Percentiles rank a stretch among this genome's conserved stretches.
Conservation (phyloP, 2,329 filamentous ascomycete genomes). For the Thelonectria blattea region DNA sequence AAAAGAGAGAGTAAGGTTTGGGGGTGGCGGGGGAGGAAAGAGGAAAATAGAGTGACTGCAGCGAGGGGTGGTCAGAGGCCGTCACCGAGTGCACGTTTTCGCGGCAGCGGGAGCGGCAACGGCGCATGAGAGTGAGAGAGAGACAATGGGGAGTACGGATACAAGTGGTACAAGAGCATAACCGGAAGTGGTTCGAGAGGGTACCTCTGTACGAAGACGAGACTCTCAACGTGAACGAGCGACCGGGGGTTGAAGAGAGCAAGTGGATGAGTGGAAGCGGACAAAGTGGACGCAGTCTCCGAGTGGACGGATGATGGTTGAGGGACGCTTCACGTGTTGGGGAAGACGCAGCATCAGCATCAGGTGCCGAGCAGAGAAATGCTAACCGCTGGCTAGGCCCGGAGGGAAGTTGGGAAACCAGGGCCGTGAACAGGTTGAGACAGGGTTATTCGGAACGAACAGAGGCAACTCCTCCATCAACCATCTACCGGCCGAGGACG, state of each 20-base stretch:
- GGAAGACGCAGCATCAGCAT: conserved; percentile 16
- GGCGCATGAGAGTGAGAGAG: neutral
- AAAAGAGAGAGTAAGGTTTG: conserved; percentile 5
- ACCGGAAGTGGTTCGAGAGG: conserved; percentile 25
- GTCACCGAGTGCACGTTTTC: conserved; percentile 19
- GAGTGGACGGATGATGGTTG: conserved; percentile 34
- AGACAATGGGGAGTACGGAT: neutral
- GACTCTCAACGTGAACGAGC: conserved; percentile 1
- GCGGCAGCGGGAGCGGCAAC: conserved; percentile 9
- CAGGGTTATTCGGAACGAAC: conserved; percentile 14
- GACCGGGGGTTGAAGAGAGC: conserved; percentile 26
- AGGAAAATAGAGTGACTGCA: conserved; percentile 13
- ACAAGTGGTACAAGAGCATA: conserved; percentile 16
- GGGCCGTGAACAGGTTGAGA: no score
- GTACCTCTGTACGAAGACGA: neutral
- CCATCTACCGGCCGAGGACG: conserved; percentile 18
- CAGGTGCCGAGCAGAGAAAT: conserved; percentile 34
- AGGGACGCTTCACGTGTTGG: conserved; percentile 40
- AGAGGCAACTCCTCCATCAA: conserved; percentile 3
- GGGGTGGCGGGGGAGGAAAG: neutral
- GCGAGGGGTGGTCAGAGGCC: conserved; percentile 16
- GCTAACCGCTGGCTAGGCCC: neutral
- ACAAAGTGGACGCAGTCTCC: conserved; percentile 6
- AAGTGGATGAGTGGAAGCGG: no score
- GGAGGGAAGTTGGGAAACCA: neutral